Evolutionary conservation across 164 flowering plant species (phyloP).

Genomic region (Sextonia rubra): DNA sequence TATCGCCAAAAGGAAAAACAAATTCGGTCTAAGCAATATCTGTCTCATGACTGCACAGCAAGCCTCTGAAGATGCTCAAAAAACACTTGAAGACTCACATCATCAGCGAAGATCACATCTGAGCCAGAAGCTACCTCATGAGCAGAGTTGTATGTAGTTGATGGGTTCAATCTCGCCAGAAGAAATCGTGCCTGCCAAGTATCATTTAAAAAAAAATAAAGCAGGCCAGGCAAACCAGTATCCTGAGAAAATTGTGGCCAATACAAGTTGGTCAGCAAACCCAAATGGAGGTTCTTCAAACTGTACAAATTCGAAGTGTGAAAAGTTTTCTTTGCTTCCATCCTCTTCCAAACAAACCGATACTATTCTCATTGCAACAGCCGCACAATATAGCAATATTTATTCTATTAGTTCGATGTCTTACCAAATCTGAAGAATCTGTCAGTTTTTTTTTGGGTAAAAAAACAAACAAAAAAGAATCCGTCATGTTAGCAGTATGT

Average conservation of each 20-base stretch:
- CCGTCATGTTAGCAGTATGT: too few species aligned
- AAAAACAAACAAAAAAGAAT: too few species aligned
- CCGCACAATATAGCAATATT: too few species aligned
- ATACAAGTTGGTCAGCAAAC: neutral
- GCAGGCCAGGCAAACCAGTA: neutral
- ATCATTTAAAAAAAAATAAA: neutral
- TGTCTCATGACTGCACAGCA: constrained; percentile 78
- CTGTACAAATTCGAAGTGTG: too few species aligned
- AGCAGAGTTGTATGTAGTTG: constrained; percentile 76
- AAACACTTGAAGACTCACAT: constrained; percentile 91
- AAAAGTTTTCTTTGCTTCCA: too few species aligned
- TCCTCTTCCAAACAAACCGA: too few species aligned
- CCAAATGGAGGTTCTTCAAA: too few species aligned
- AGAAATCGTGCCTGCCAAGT: constrained; percentile 77
- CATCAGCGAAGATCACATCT: constrained; percentile 94
- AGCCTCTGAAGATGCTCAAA: constrained; percentile 91
- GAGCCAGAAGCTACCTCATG: constrained; percentile 69
- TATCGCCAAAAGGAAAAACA: neutral
- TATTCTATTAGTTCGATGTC: too few species aligned
- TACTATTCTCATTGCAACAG: too few species aligned
- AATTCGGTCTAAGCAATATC: neutral
- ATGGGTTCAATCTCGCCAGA: constrained; percentile 87
- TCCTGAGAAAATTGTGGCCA: neutral
- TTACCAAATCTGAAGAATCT: too few species aligned
- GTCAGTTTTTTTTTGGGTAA: too few species aligned